Percentiles rank a stretch among this genome's conserved stretches.
Evolutionary conservation across 2,329 filamentous ascomycete genomes (phyloP).

Genomic region (Fusarium sp.): DNA sequence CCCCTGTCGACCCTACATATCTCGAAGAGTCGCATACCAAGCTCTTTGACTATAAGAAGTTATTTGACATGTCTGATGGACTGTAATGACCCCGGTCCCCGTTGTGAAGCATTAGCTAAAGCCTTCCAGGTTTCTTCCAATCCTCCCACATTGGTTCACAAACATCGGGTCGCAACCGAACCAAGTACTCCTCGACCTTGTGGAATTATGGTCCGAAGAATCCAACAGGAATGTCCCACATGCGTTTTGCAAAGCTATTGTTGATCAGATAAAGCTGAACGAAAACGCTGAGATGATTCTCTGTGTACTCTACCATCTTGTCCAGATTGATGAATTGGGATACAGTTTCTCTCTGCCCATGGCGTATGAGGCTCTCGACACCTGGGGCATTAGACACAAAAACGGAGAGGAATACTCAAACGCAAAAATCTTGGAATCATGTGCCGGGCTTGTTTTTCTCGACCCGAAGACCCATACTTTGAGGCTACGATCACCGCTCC

Average conservation of each 20-base stretch:
- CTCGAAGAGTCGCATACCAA: background rate
- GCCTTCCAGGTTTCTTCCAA: background rate
- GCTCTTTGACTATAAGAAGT: background rate
- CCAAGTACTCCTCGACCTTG: rapidly evolving
- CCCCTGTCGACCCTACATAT: background rate
- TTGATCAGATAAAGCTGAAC: background rate
- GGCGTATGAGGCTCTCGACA: background rate
- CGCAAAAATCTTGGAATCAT: background rate
- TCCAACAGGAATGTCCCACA: background rate
- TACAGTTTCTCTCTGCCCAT: background rate
- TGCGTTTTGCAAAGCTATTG: background rate
- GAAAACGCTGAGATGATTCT: background rate
- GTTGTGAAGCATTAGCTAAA: background rate
- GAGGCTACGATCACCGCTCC: background rate
- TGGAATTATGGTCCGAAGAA: background rate
- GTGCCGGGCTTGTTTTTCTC: background rate
- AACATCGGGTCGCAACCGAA: background rate
- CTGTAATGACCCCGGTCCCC: background rate
- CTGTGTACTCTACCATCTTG: constrained; percentile 3
- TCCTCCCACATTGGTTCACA: background rate
- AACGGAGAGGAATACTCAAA: background rate
- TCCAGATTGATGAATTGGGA: background rate
- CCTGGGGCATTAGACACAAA: background rate
- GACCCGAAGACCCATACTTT: background rate
- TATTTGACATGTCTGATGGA: background rate